Percentiles rank a stretch among this genome's conserved stretches.
Conservation (phyloP, 805 yeast genomes). For the Ogataea salicorniae region DNA sequence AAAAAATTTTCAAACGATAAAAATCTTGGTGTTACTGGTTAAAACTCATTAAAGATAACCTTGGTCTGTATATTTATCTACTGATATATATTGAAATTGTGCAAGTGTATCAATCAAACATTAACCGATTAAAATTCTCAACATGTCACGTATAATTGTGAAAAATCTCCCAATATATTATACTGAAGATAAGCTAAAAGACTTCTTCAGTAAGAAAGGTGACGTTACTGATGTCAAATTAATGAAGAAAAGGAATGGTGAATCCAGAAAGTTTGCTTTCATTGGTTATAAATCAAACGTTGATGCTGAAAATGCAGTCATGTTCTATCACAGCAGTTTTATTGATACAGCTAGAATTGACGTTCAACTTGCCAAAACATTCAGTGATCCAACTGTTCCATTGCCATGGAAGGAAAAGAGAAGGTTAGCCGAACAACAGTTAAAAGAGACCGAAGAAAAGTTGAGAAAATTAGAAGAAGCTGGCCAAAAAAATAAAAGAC, state of each 20-base stretch:
- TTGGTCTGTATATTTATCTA: background rate
- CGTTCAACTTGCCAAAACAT: constrained; percentile 79
- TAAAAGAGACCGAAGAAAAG: constrained; percentile 45
- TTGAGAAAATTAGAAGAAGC: constrained; percentile 45
- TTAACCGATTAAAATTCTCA: background rate
- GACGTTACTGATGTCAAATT: constrained; percentile 82
- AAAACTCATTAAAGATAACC: too few species aligned
- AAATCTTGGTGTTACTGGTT: too few species aligned
- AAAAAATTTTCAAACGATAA: too few species aligned
- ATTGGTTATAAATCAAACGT: constrained; percentile 70
- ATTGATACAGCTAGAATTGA: constrained; percentile 77
- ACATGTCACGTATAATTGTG: constrained; percentile 82
- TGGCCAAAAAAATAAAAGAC: constrained; percentile 38
- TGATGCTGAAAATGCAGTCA: constrained; percentile 77
- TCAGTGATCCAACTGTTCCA: constrained; percentile 80
- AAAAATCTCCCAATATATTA: constrained; percentile 80
- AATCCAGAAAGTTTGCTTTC: constrained; percentile 89
- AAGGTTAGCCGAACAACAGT: constrained; percentile 44
- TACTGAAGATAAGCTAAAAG: constrained; percentile 65
- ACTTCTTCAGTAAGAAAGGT: constrained; percentile 56
- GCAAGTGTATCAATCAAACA: background rate
- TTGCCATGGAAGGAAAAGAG: constrained; percentile 53
- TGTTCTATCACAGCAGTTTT: constrained; percentile 69
- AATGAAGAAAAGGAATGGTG: constrained; percentile 75
- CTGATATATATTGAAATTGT: background rate